Conservation (phyloP, 495 filamentous ascomycete genomes). For the Astrothelium macrocarpum region DNA sequence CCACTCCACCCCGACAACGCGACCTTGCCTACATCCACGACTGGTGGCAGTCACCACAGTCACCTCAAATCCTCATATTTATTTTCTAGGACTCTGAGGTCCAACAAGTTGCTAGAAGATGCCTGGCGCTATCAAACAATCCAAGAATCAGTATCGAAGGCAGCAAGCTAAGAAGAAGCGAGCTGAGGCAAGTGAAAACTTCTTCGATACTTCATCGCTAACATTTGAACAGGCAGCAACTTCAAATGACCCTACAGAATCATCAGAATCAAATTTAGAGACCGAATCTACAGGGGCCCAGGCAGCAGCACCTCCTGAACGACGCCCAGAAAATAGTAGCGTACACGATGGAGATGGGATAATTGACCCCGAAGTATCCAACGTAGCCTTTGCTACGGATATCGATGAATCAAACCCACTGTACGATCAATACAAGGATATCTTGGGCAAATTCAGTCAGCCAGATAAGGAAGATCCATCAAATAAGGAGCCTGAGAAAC, state of each 20-base stretch:
- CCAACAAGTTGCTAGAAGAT: background rate
- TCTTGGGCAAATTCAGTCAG: conserved; percentile 61
- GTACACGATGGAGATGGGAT: background rate
- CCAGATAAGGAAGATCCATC: conserved; percentile 43
- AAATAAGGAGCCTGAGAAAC: conserved; percentile 66
- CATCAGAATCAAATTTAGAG: background rate
- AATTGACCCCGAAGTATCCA: conserved; percentile 24
- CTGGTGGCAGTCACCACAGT: background rate
- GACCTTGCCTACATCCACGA: too few species aligned
- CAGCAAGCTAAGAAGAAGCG: conserved; percentile 2
- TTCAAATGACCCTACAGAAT: background rate
- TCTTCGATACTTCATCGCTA: background rate
- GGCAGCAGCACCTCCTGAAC: background rate
- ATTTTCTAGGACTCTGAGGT: background rate
- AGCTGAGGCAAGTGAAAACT: background rate
- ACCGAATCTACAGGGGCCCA: background rate
- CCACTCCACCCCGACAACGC: too few species aligned
- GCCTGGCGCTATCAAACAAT: background rate
- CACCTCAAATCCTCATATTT: background rate
- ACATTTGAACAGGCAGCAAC: background rate
- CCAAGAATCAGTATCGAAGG: background rate
- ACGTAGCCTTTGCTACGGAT: conserved; percentile 34
- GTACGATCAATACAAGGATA: conserved; percentile 70
- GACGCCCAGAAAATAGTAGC: background rate
- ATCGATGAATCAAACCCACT: conserved; percentile 62